phyloP scores from a whole-genome alignment of 2,329 filamentous ascomycete genomes.

The Bipolaris cookei region DNA sequence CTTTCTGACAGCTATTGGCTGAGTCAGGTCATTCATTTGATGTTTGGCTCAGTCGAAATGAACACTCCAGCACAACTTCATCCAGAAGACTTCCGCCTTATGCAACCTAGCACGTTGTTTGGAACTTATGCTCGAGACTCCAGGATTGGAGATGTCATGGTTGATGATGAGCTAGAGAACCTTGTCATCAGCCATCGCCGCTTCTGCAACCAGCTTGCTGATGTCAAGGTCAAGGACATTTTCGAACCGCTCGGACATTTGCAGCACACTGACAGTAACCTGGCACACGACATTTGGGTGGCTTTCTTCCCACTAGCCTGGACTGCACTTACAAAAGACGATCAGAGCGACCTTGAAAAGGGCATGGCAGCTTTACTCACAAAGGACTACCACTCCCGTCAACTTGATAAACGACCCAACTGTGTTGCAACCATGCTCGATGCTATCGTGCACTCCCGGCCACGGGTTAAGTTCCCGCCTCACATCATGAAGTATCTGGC shows the following conservation, averaged over 20 bases:
- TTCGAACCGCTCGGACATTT: slow-evolving; percentile 90
- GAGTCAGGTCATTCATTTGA: slow-evolving; percentile 88
- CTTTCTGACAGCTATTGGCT: slow-evolving; percentile 96
- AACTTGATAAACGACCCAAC: slow-evolving; percentile 93
- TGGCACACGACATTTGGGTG: slow-evolving; percentile 90
- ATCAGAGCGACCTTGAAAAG: slow-evolving; percentile 87
- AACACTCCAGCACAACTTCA: slow-evolving; percentile 80
- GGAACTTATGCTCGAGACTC: slow-evolving; percentile 74
- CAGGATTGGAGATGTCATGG: slow-evolving; percentile 68
- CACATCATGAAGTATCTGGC: slow-evolving; percentile 96
- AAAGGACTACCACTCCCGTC: slow-evolving; percentile 92
- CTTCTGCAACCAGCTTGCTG: slow-evolving; percentile 83
- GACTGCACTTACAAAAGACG: slow-evolving; percentile 85
- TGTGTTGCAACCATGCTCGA: slow-evolving; percentile 92
- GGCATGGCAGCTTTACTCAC: slow-evolving; percentile 89
- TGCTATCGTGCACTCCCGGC: slow-evolving; percentile 81
- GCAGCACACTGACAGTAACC: slow-evolving; percentile 82
- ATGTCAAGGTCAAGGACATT: slow-evolving; percentile 85
- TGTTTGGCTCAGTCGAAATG: slow-evolving; percentile 90
- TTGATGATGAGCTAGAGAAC: slow-evolving; percentile 81
- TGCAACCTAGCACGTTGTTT: slow-evolving; percentile 76
- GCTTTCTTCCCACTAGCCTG: slow-evolving; percentile 91
- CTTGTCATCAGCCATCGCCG: slow-evolving; percentile 79
- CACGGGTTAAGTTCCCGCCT: slow-evolving; percentile 89
- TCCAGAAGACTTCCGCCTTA: slow-evolving; percentile 79